Conservation (phyloP, 1,284 basidiomycete genomes). For the Singerocomus inundabilis region DNA sequence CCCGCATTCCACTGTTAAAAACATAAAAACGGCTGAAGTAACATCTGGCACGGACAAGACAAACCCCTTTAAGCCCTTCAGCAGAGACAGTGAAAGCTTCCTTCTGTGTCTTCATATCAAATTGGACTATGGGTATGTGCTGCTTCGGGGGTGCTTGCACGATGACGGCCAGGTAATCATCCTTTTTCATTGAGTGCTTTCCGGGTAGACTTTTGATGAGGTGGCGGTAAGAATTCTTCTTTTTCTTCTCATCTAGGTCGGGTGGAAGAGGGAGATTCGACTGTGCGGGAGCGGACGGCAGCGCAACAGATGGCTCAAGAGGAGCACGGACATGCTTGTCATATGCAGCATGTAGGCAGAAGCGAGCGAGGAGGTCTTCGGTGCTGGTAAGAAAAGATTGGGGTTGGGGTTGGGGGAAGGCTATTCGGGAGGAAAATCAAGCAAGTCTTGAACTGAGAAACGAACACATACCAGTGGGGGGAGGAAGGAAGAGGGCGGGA, state of each 20-base stretch:
- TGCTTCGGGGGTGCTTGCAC: constrained; percentile 74
- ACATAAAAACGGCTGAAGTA: constrained; percentile 19
- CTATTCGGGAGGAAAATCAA: constrained; percentile 26
- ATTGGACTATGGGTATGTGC: constrained; percentile 58
- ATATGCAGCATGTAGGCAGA: constrained; percentile 65
- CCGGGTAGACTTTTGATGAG: constrained; percentile 75
- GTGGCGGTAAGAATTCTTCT: constrained; percentile 74
- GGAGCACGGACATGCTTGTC: constrained; percentile 70
- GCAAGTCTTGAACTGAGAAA: constrained; percentile 1
- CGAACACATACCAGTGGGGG: constrained; percentile 23
- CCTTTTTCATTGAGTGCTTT: constrained; percentile 81
- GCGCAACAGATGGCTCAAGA: constrained; percentile 25
- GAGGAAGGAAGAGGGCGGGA: constrained; percentile 29
- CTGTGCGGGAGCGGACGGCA: constrained; percentile 30
- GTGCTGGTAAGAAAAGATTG: constrained; percentile 56
- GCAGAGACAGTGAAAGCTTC: constrained; percentile 72
- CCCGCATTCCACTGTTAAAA: constrained; percentile 65
- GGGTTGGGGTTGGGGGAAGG: constrained; percentile 40
- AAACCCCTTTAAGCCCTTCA: constrained; percentile 73
- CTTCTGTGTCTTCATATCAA: constrained; percentile 63
- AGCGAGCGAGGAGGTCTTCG: constrained; percentile 69
- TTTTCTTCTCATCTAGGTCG: constrained; percentile 67
- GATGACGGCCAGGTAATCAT: constrained; percentile 63
- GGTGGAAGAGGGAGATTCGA: constrained; percentile 41
- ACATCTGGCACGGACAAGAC: constrained; percentile 33